Conservation (phyloP, 148 eudicot species). For the Spergularia marina region DNA sequence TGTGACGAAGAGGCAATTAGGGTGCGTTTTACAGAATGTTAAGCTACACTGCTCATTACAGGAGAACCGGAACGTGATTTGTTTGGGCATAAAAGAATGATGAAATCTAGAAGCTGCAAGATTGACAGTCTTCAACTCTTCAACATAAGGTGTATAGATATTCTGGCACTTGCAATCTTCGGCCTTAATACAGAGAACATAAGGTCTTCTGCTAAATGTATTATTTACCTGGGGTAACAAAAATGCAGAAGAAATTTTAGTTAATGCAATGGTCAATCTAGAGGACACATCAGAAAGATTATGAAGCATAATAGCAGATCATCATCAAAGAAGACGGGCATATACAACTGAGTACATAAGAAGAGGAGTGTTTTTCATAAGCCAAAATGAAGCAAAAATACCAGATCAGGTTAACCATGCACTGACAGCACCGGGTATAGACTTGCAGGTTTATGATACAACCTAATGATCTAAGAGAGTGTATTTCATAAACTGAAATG, state of each 20-base stretch:
- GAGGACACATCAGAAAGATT: not conserved
- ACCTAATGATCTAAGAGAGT: not conserved
- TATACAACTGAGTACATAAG: no score
- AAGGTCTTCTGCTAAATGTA: not conserved
- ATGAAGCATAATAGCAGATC: no score
- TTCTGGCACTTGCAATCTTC: not conserved
- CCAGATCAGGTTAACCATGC: no score
- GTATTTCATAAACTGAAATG: no score
- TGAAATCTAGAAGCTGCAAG: not conserved
- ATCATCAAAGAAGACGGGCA: no score
- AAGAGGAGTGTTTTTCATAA: no score
- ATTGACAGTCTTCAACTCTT: not conserved
- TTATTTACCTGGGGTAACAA: slow-evolving; percentile 12
- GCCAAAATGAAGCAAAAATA: no score
- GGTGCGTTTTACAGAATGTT: not conserved
- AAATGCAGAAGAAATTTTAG: not conserved
- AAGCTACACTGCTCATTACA: not conserved
- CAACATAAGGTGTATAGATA: not conserved
- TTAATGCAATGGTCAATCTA: not conserved
- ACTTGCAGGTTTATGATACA: not conserved
- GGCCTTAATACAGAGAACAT: not conserved
- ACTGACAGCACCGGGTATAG: not conserved
- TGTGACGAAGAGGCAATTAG: not conserved
- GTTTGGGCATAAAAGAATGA: not conserved
- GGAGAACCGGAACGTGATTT: not conserved